Conservation (phyloP, 139 green algal species). For the Desmodesmus armatus region DNA sequence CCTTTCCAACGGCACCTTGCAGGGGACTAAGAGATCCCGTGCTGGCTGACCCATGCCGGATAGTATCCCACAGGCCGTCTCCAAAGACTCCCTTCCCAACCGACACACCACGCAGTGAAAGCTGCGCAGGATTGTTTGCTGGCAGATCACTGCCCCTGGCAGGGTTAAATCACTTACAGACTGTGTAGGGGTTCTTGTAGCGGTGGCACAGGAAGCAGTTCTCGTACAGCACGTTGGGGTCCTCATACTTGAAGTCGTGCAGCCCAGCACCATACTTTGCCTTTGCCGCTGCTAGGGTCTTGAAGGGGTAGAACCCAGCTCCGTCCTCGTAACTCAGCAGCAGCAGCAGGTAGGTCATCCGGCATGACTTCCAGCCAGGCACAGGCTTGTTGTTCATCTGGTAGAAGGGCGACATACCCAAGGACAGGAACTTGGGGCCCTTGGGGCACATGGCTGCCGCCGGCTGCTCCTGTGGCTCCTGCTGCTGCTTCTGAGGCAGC, state of each 20-base stretch:
- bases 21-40: too few species aligned
- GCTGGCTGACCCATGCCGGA: too few species aligned
- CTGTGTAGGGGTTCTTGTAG: too few species aligned
- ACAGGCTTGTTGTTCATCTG: constrained; percentile 31
- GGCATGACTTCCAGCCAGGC: constrained; percentile 9
- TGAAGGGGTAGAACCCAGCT: constrained; percentile 28
- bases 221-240: too few species aligned
- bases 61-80: too few species aligned
- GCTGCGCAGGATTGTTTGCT: too few species aligned
- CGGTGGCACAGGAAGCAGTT: too few species aligned
- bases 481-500: neutral
- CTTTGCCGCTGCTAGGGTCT: constrained; percentile 27
- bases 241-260: constrained; percentile 11
- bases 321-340: neutral
- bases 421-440: neutral
- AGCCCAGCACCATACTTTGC: constrained; percentile 40
- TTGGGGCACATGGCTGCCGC: constrained; percentile 4
- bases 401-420: constrained; percentile 24
- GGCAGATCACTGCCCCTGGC: too few species aligned
- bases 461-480: neutral
- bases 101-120: too few species aligned
- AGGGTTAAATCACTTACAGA: too few species aligned
- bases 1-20: too few species aligned
- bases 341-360: neutral
- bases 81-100: too few species aligned